phyloP scores from a whole-genome alignment of 148 eudicot species.

The Silene latifolia region DNA sequence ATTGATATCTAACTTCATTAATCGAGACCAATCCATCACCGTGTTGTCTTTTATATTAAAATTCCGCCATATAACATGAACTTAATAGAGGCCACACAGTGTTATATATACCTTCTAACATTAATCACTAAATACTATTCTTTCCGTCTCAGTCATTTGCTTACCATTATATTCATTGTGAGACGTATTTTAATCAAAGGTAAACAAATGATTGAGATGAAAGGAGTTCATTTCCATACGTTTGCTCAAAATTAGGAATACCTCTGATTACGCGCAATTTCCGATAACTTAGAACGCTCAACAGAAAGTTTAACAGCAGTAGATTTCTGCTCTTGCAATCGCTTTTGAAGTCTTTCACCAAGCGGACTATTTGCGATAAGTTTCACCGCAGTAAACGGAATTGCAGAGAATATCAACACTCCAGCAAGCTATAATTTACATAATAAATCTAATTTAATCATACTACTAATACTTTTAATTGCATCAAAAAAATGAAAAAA shows the following conservation, averaged over 20 bases:
- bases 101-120: no score
- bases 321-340: slow-evolving; percentile 54
- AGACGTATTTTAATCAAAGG: no score
- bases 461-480: no score
- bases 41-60: no score
- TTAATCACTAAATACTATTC: background rate
- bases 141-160: no score
- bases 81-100: no score
- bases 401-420: slow-evolving; percentile 80
- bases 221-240: background rate
- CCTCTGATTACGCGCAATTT: slow-evolving; percentile 65
- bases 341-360: slow-evolving; percentile 63
- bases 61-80: no score
- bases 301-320: slow-evolving; percentile 41
- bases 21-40: no score
- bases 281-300: slow-evolving; percentile 39
- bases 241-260: slow-evolving; percentile 11
- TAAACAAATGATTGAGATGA: no score
- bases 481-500: background rate
- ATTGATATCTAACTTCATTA: no score
- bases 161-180: no score
- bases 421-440: slow-evolving; percentile 60
- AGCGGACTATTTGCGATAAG: slow-evolving; percentile 83
- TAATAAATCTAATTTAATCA: no score
- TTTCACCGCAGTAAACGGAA: slow-evolving; percentile 96